These are phyloP conservation scores for Lagenaria siceraria DNA, from an alignment of 306 rosid genomes.

Conservation along the genomic window DNA sequence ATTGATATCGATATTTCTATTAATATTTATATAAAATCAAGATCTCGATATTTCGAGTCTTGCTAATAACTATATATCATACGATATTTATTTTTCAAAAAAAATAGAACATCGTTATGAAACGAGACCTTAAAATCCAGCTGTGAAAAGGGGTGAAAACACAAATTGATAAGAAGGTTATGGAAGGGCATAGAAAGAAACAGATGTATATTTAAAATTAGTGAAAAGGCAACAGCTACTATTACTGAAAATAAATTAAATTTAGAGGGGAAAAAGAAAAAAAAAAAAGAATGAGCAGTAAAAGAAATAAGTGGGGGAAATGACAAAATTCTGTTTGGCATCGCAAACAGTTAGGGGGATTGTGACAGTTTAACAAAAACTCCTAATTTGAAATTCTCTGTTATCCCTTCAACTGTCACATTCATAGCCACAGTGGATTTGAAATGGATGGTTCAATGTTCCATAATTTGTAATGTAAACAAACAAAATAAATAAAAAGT, in stretches of 20 bases:
- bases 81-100: no score
- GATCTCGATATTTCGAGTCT: no score
- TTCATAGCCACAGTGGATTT: background rate
- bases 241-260: background rate
- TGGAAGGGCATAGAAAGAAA: background rate
- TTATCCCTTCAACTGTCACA: background rate
- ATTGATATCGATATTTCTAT: no score
- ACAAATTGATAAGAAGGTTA: background rate
- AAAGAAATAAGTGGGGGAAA: background rate
- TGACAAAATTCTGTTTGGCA: slow-evolving; percentile 5
- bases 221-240: background rate
- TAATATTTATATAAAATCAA: no score
- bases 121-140: background rate
- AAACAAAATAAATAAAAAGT: no score
- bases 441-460: background rate
- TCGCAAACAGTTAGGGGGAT: background rate
- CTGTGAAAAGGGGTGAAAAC: background rate
- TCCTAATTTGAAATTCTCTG: background rate
- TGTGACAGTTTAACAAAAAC: background rate
- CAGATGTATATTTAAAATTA: background rate
- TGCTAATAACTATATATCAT: background rate
- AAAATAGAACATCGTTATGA: background rate
- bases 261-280: no score
- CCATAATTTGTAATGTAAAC: background rate
- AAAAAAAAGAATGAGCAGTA: background rate